phyloP scores from a whole-genome alignment of 306 rosid genomes.

The Elaeagnus macrophylla region DNA sequence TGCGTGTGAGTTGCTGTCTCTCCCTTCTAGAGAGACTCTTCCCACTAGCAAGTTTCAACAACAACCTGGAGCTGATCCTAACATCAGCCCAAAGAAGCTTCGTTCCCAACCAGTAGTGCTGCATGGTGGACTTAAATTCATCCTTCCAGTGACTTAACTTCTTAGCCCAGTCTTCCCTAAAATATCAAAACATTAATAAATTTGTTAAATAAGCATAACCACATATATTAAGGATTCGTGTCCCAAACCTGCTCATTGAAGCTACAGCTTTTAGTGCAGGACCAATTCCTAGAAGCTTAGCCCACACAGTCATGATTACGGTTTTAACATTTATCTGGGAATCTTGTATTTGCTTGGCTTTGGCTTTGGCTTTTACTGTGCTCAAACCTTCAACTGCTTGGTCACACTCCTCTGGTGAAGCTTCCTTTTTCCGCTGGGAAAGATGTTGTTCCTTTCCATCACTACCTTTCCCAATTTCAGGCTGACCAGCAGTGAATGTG shows the following conservation, averaged over 20 bases:
- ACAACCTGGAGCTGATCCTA: conserved; percentile 80
- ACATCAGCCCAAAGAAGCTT: conserved; percentile 79
- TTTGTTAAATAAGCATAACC: background rate
- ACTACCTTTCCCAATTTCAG: conserved; percentile 27
- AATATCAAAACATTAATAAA: conserved; percentile 8
- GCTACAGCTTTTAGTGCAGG: conserved; percentile 74
- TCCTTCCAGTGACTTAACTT: conserved; percentile 72
- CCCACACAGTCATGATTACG: conserved; percentile 42
- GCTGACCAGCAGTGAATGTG: conserved; percentile 38
- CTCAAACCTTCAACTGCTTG: conserved; percentile 88
- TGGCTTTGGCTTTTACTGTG: conserved; percentile 78
- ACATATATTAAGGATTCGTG: background rate
- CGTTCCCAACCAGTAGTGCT: conserved; percentile 91
- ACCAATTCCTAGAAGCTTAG: conserved; percentile 59
- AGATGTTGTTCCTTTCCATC: conserved; percentile 26
- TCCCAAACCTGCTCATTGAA: conserved; percentile 77
- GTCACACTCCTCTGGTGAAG: conserved; percentile 96
- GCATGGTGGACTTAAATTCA: conserved; percentile 57
- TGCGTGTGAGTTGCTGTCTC: conserved; percentile 78
- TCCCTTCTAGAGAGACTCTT: conserved; percentile 95
- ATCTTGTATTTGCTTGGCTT: conserved; percentile 63
- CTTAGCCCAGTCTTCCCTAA: conserved; percentile 91
- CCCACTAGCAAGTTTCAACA: conserved; percentile 86
- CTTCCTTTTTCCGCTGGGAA: conserved; percentile 55
- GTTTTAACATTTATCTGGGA: conserved; percentile 34